phyloP scores from a whole-genome alignment of 73 alveolate genomes.

The Paramecium pentaurelia region DNA sequence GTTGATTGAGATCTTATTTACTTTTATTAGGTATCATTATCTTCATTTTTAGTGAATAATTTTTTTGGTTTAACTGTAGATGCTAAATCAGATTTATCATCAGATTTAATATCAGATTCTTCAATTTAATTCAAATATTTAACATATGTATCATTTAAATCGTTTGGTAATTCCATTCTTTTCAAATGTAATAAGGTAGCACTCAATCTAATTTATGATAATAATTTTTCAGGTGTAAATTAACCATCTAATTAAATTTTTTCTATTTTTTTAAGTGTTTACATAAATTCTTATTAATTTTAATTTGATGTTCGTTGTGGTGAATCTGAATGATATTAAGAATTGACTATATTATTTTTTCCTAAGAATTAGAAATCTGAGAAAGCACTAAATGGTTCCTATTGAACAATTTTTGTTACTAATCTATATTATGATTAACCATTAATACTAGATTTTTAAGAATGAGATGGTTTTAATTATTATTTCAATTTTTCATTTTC shows the following conservation, averaged over 20 bases:
- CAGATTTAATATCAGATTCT: neutral
- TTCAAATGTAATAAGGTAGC: neutral
- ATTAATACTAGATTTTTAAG: neutral
- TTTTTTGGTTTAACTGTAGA: neutral
- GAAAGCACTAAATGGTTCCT: neutral
- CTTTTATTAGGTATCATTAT: neutral
- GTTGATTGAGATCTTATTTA: neutral
- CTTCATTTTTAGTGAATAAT: neutral
- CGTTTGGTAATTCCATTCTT: neutral
- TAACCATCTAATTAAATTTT: neutral
- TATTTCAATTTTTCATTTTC: neutral
- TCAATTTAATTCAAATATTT: neutral
- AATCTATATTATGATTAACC: neutral
- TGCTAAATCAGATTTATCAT: neutral
- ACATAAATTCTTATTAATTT: neutral
- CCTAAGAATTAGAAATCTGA: neutral
- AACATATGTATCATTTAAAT: neutral
- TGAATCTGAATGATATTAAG: neutral
- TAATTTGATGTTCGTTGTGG: neutral
- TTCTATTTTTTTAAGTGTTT: neutral
- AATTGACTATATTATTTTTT: neutral
- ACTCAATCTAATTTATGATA: neutral
- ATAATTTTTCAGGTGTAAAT: neutral
- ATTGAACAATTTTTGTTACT: neutral
- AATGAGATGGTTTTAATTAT: neutral